Percentiles rank a stretch among this genome's conserved stretches.
Conservation (phyloP, 805 yeast species). For the Wickerhamiella parazyma region DNA sequence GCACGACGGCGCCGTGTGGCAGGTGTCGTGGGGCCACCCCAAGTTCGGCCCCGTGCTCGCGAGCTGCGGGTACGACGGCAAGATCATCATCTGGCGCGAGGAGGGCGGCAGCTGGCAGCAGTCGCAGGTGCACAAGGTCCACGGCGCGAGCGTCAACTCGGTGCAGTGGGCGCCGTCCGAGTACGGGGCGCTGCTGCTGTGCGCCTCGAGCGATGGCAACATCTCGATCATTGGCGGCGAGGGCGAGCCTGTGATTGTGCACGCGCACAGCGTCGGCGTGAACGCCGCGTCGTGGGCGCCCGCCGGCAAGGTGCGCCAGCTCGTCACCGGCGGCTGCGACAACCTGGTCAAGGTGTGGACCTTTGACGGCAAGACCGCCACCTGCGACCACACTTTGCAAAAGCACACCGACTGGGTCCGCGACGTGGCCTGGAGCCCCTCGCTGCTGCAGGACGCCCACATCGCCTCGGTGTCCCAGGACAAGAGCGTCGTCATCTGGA, state of each 20-base stretch:
- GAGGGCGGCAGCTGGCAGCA: slow-evolving; percentile 78
- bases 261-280: slow-evolving; percentile 88
- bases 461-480: slow-evolving; percentile 97
- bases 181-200: slow-evolving; percentile 79
- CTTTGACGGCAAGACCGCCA: slow-evolving; percentile 46
- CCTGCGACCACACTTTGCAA: slow-evolving; percentile 59
- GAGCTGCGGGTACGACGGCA: slow-evolving; percentile 90
- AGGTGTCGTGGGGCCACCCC: slow-evolving; percentile 97
- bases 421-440: slow-evolving; percentile 97
- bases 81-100: slow-evolving; percentile 89
- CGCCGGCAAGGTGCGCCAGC: slow-evolving; percentile 30
- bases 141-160: slow-evolving; percentile 88
- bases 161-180: slow-evolving; percentile 97
- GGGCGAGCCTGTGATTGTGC: slow-evolving; percentile 36
- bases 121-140: slow-evolving; percentile 75
- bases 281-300: slow-evolving; percentile 91
- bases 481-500: slow-evolving; percentile 88
- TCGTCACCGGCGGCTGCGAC: slow-evolving; percentile 93
- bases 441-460: slow-evolving; percentile 70
- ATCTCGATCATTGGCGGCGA: slow-evolving; percentile 87
- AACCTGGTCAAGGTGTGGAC: slow-evolving; percentile 88
- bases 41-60: slow-evolving; percentile 92
- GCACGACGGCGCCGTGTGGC: slow-evolving; percentile 99
- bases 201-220: slow-evolving; percentile 87
- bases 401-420: slow-evolving; percentile 99